phyloP scores from a whole-genome alignment of 2,329 filamentous ascomycete genomes.

The Aspergillus cejpii region DNA sequence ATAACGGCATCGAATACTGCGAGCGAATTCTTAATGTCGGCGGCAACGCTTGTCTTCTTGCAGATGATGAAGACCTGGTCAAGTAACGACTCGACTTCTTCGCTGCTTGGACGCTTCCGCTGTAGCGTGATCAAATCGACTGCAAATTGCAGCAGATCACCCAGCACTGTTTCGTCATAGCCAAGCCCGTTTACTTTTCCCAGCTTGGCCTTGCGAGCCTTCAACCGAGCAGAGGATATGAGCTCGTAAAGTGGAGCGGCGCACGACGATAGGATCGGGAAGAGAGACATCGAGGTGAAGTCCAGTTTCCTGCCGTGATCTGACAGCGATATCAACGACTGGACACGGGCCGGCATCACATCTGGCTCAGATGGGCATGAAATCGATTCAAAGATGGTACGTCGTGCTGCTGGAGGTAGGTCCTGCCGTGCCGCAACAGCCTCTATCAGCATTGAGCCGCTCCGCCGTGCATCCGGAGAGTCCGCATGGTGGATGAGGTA shows the following conservation, averaged over 20 bases:
- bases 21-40: conserved; percentile 39
- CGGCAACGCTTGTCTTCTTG: conserved; percentile 37
- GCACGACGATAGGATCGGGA: conserved; percentile 37
- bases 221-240: conserved; percentile 33
- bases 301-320: conserved; percentile 41
- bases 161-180: conserved; percentile 33
- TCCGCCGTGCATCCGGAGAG: conserved; percentile 32
- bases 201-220: conserved; percentile 33
- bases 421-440: conserved; percentile 36
- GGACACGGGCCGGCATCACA: conserved; percentile 34
- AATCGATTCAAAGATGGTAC: conserved; percentile 33
- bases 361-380: conserved; percentile 30
- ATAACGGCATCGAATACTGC: conserved; percentile 41
- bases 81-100: conserved; percentile 35
- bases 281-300: conserved; percentile 34
- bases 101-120: conserved; percentile 30
- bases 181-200: conserved; percentile 27
- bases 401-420: conserved; percentile 31
- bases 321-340: conserved; percentile 37
- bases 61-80: conserved; percentile 36
- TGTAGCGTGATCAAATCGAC: conserved; percentile 41
- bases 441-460: conserved; percentile 33
- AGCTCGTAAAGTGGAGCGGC: conserved; percentile 36
- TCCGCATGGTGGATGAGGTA: conserved; percentile 34
- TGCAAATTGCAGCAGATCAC: conserved; percentile 38